Base-by-base conservation (phyloP, 2,329 filamentous ascomycete species). In the Reticulascus tulasneorum region DNA sequence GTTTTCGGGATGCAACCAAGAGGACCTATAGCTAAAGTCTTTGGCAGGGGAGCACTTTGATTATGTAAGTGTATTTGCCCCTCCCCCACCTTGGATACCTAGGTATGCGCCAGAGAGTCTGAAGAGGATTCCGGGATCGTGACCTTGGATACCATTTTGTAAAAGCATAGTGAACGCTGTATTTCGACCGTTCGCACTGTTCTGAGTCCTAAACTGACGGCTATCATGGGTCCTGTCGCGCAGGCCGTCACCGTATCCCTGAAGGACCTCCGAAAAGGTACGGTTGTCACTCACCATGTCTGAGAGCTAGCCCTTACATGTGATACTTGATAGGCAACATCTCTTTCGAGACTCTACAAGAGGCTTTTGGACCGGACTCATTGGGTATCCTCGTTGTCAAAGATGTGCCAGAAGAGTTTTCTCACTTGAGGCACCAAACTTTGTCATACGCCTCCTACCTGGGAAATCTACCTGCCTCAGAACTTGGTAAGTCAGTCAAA, bases 321-420 rank as follows among this genome's bases (percentile, higher is more conserved):
- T 25, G 47, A 20, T 6, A 30, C 23, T 35, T 15, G 11, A 20
- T 46, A 86, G 84, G 79, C 15, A 75, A 73, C 38, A 71, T 91
- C 29, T 71, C 83, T 1, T 83, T 87, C 34, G 73, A 77, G 37
- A 75, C 76, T 1, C 71, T 93, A 9, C 77, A 86, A 50, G 63
- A 84, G 49, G 93, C 93, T 0, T 97, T 98, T 56, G 93, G 93
- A 0, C 88, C 90, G 2, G 79, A 86, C 18, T 95, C 89, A 3
- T 70, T 97, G 10, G 93, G 93, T 0, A 95, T 98, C 34, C 82
- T 98, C 37, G 69, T 97, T n/a, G 90, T 98, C 30, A 88, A 85
- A 56, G 86, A 89, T 55, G 77, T 97, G 0, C 86, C 89, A 0
- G 45, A 71, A 6, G 69, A 78, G 34, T 98, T 94, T 51, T 62